Percentiles rank a stretch among this genome's conserved stretches.
Conservation (phyloP, 129 eudicot species). For the Helichrysum umbraculigerum region DNA sequence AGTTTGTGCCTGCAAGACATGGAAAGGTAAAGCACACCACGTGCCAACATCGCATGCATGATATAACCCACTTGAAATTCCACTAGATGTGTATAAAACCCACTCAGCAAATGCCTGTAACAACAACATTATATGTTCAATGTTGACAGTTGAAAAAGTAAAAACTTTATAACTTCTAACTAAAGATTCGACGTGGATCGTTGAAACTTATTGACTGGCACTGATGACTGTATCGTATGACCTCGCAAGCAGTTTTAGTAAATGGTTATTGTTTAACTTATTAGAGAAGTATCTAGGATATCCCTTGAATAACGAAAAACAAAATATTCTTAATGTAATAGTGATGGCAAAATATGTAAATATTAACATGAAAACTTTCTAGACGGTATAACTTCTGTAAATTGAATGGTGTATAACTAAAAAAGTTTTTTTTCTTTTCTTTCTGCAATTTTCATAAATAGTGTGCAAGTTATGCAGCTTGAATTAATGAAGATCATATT, state of each 20-base stretch:
- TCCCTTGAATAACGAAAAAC: not conserved
- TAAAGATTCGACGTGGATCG: not conserved
- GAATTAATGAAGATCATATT: not conserved
- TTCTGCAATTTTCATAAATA: not conserved
- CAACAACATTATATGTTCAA: not conserved
- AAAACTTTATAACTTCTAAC: not conserved
- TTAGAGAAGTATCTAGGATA: slow-evolving; percentile 11
- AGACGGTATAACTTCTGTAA: not conserved
- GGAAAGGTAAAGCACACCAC: slow-evolving; percentile 81
- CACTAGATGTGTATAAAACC: slow-evolving; percentile 88
- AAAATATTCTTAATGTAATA: not conserved
- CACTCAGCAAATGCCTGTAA: slow-evolving; percentile 92
- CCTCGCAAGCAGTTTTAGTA: not conserved
- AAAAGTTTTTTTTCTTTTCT: too few species aligned
- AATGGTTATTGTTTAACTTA: not conserved
- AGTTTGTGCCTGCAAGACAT: slow-evolving; percentile 70
- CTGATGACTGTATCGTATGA: not conserved
- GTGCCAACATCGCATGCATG: slow-evolving; percentile 99
- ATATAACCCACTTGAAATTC: slow-evolving; percentile 86
- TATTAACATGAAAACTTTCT: not conserved
- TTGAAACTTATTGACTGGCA: not conserved
- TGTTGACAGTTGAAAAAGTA: slow-evolving; percentile 9
- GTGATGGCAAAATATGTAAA: too few species aligned
- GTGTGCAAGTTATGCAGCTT: not conserved
- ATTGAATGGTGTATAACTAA: too few species aligned